These are phyloP conservation scores for Lasiosphaeria ovina DNA, from an alignment of 495 filamentous ascomycete genomes.

Conservation along the genomic window DNA sequence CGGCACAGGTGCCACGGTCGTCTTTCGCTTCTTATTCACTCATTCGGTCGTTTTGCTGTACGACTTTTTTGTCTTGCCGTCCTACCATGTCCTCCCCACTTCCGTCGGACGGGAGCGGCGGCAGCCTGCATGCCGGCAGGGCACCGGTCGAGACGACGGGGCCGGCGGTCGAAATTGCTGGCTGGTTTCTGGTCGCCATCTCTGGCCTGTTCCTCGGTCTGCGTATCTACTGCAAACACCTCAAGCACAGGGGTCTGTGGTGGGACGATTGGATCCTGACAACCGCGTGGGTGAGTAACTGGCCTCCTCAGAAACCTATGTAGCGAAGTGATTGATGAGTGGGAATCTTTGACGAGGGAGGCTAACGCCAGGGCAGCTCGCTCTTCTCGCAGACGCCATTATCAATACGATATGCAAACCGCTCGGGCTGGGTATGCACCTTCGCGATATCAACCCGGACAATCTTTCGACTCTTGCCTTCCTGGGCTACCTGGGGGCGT, in stretches of 20 bases:
- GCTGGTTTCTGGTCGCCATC: conserved; percentile 22
- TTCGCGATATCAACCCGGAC: conserved; percentile 7
- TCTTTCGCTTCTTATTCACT: too few relatives aligned
- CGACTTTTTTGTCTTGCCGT: too few relatives aligned
- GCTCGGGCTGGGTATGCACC: conserved; percentile 26
- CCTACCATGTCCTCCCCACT: neutral
- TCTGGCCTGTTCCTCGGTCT: conserved; percentile 28
- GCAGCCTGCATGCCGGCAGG: neutral
- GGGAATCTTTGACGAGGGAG: too few relatives aligned
- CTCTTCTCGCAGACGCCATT: conserved; percentile 18
- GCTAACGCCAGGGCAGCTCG: conserved; percentile 11
- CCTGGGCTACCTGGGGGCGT: conserved; percentile 12
- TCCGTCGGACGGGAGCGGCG: neutral
- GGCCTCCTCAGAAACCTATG: neutral
- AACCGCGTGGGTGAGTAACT: conserved; percentile 26
- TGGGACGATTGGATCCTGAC: conserved; percentile 32
- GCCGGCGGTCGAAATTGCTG: conserved; percentile 6
- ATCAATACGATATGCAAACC: conserved; percentile 19
- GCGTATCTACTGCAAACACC: conserved; percentile 33
- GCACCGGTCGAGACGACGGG: conserved; percentile 11
- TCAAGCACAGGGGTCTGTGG: conserved; percentile 27
- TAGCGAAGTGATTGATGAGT: neutral
- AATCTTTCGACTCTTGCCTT: conserved; percentile 18
- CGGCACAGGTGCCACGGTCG: too few relatives aligned
- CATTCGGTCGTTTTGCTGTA: too few relatives aligned